Percentiles rank a stretch among this genome's conserved stretches.
phyloP scores from a whole-genome alignment of 2,329 filamentous ascomycete genomes.

The Colletotrichum sp. region DNA sequence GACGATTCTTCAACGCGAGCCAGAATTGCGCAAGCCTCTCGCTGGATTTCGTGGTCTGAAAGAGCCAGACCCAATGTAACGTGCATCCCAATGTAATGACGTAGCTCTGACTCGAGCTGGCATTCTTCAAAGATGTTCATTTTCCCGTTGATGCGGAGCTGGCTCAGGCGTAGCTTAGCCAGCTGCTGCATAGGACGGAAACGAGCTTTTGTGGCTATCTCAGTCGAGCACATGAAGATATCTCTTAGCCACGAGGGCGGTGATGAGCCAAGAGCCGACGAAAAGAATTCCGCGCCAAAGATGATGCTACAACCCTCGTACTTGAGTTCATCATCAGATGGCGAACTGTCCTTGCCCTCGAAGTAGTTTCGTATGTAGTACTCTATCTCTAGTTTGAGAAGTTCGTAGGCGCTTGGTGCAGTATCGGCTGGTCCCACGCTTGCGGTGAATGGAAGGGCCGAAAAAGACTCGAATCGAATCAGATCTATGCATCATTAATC shows the following conservation, averaged over 20 bases:
- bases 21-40: constrained; percentile 21
- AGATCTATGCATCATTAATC: not conserved
- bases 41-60: constrained; percentile 20
- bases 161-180: constrained; percentile 22
- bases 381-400: constrained; percentile 38
- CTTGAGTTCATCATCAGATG: constrained; percentile 24
- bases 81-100: not conserved
- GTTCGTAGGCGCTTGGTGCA: constrained; percentile 34
- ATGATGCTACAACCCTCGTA: constrained; percentile 31
- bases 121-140: constrained; percentile 29
- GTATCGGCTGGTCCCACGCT: constrained; percentile 16
- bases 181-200: constrained; percentile 28
- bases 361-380: constrained; percentile 29
- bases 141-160: constrained; percentile 31
- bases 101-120: constrained; percentile 27
- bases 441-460: not conserved
- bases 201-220: constrained; percentile 20
- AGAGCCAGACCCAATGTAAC: constrained; percentile 4
- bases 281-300: constrained; percentile 28
- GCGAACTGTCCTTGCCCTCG: constrained; percentile 23
- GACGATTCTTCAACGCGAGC: constrained; percentile 10
- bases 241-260: constrained; percentile 30
- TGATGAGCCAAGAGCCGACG: not conserved
- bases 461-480: constrained; percentile 6
- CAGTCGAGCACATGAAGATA: constrained; percentile 21